phyloP scores from a whole-genome alignment of 2,329 filamentous ascomycete species.

The Neocatenulostroma microsporum region DNA sequence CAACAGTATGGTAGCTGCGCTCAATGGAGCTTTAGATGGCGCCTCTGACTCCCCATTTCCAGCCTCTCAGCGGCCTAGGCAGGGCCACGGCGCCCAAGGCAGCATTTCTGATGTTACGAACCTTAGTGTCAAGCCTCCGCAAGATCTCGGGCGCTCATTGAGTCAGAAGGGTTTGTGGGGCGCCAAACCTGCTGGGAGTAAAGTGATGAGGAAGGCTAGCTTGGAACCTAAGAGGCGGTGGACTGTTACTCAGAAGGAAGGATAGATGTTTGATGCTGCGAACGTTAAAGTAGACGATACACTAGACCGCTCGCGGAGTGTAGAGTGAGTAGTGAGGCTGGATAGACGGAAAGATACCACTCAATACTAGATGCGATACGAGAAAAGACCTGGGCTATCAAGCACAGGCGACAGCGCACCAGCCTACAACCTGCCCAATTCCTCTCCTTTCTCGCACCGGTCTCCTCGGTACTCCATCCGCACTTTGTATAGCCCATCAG shows the following conservation, averaged over 20 bases:
- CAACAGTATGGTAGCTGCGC: background rate
- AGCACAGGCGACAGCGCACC: too few species aligned
- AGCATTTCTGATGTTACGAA: conserved; percentile 2
- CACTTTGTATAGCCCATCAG: too few species aligned
- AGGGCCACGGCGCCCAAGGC: background rate
- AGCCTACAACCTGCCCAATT: too few species aligned
- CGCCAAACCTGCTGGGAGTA: conserved; percentile 22
- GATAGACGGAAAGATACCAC: too few species aligned
- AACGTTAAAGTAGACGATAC: too few species aligned
- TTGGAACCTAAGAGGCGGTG: conserved; percentile 37
- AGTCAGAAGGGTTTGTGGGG: conserved; percentile 36
- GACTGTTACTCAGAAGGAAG: conserved; percentile 33
- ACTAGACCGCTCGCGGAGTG: too few species aligned
- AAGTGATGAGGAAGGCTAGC: conserved; percentile 29
- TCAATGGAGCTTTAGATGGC: conserved; percentile 2
- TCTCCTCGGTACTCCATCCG: too few species aligned
- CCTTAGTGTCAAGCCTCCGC: conserved; percentile 3
- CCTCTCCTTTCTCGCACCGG: too few species aligned
- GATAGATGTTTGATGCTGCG: too few species aligned
- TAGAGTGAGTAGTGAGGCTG: too few species aligned
- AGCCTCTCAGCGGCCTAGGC: background rate
- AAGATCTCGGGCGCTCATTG: conserved; percentile 7
- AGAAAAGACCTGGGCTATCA: too few species aligned
- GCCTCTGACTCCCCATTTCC: background rate
- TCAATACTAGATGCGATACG: too few species aligned